A percentile compares a stretch with the other conserved stretches of the same genome.
Evolutionary conservation across 306 rosid species (phyloP).

Genomic region (Crotalaria pallida): DNA sequence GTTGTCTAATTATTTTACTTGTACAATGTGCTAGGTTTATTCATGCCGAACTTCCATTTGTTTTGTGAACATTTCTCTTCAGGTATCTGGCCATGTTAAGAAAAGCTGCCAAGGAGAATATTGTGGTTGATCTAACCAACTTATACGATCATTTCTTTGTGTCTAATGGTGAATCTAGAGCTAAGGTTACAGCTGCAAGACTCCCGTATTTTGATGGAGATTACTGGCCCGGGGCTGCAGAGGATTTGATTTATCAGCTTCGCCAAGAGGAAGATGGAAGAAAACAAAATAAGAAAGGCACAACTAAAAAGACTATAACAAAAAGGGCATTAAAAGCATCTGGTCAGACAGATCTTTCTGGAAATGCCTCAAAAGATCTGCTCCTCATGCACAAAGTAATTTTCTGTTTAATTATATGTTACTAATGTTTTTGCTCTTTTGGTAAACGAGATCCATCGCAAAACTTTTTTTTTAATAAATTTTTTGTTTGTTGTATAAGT

Average conservation of each 20-base stretch:
- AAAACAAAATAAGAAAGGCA: slow-evolving; percentile 87
- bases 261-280: slow-evolving; percentile 97
- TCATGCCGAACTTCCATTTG: slow-evolving; percentile 28
- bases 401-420: neutral
- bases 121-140: slow-evolving; percentile 84
- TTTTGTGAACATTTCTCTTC: slow-evolving; percentile 22
- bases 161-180: slow-evolving; percentile 72
- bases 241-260: slow-evolving; percentile 92
- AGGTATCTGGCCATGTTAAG: slow-evolving; percentile 94
- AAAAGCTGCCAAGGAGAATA: slow-evolving; percentile 82
- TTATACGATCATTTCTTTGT: slow-evolving; percentile 92
- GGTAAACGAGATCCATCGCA: neutral
- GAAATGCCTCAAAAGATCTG: slow-evolving; percentile 89
- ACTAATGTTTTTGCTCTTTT: neutral
- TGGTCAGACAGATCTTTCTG: slow-evolving; percentile 94
- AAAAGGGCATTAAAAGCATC: slow-evolving; percentile 94
- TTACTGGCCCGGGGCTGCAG: slow-evolving; percentile 99
- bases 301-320: slow-evolving; percentile 77
- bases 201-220: slow-evolving; percentile 99
- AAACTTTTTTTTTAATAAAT: neutral
- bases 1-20: neutral
- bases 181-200: slow-evolving; percentile 94
- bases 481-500: neutral
- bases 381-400: slow-evolving; percentile 97
- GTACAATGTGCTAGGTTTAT: neutral